Percentiles rank a stretch among this genome's conserved stretches.
Conservation (phyloP, 139 green algal genomes). For the Chlorella sp. region DNA sequence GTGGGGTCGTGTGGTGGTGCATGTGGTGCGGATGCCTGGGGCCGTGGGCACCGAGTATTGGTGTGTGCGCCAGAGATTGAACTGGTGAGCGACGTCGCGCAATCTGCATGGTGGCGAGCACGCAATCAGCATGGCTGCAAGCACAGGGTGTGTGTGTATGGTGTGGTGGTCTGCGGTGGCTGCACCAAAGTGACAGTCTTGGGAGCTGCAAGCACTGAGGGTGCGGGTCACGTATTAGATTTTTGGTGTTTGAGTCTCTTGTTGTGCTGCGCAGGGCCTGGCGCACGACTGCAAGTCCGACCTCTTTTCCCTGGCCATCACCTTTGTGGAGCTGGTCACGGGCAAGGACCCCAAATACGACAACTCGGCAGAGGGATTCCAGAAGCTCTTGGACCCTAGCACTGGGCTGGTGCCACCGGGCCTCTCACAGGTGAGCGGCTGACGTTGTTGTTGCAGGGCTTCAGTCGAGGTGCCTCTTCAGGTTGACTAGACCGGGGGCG, state of each 20-base stretch:
- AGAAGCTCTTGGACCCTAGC: neutral
- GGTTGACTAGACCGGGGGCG: no score
- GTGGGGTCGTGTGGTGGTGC: no score
- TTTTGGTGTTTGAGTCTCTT: no score
- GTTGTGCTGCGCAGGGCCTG: slow-evolving; percentile 6
- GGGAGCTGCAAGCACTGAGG: no score
- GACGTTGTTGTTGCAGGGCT: neutral
- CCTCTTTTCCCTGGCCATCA: slow-evolving; percentile 11
- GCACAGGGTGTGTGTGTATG: slow-evolving; percentile 13
- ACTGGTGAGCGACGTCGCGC: slow-evolving; percentile 1
- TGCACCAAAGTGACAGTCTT: no score
- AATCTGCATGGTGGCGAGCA: no score
- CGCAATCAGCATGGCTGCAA: neutral
- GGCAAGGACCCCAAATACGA: slow-evolving; percentile 12
- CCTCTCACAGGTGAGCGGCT: neutral
- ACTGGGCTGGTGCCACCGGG: neutral
- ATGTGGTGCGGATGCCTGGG: neutral
- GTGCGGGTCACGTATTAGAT: no score
- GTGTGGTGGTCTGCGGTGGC: no score
- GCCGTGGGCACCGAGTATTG: slow-evolving; percentile 12
- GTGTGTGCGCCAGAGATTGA: slow-evolving; percentile 16
- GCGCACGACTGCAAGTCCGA: neutral
- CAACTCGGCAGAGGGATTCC: neutral
- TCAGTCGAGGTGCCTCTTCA: no score
- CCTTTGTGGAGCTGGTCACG: slow-evolving; percentile 10